These are phyloP conservation scores for Populus euphratica DNA, from an alignment of 345 rosid genomes.

Conservation along the genomic window DNA sequence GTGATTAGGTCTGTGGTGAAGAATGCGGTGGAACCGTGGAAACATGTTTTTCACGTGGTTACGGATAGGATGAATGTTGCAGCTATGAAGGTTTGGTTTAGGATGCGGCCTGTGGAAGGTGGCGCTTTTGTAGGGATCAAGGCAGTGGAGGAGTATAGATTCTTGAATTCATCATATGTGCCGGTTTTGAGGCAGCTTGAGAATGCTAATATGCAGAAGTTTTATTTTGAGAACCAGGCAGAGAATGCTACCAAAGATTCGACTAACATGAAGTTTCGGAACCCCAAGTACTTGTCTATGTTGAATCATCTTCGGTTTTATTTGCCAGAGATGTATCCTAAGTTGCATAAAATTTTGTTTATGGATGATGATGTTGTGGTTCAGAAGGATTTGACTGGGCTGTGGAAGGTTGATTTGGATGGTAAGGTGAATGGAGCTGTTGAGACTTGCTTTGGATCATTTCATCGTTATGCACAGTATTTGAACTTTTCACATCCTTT, in stretches of 20 bases:
- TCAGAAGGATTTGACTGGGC: conserved; percentile 78
- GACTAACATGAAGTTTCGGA: conserved; percentile 48
- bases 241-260: conserved; percentile 36
- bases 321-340: conserved; percentile 86
- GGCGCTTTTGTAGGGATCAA: conserved; percentile 70
- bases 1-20: conserved; percentile 82
- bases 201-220: conserved; percentile 53
- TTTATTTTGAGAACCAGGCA: conserved; percentile 43
- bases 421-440: conserved; percentile 97
- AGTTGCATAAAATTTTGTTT: conserved; percentile 71
- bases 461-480: conserved; percentile 74
- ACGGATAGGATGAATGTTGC: conserved; percentile 80
- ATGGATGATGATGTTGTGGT: conserved; percentile 94
- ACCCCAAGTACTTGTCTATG: conserved; percentile 62
- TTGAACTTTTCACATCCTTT: conserved; percentile 70
- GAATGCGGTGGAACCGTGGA: conserved; percentile 75
- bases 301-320: conserved; percentile 80
- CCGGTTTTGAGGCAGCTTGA: conserved; percentile 76
- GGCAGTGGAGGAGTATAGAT: conserved; percentile 62
- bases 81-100: conserved; percentile 95
- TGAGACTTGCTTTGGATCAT: conserved; percentile 89
- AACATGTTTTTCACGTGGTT: conserved; percentile 83
- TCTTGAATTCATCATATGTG: conserved; percentile 62
- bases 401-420: conserved; percentile 79
- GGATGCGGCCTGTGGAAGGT: conserved; percentile 83